Conservation (phyloP, 2,329 filamentous ascomycete species). For the Diplodia intermedia region DNA sequence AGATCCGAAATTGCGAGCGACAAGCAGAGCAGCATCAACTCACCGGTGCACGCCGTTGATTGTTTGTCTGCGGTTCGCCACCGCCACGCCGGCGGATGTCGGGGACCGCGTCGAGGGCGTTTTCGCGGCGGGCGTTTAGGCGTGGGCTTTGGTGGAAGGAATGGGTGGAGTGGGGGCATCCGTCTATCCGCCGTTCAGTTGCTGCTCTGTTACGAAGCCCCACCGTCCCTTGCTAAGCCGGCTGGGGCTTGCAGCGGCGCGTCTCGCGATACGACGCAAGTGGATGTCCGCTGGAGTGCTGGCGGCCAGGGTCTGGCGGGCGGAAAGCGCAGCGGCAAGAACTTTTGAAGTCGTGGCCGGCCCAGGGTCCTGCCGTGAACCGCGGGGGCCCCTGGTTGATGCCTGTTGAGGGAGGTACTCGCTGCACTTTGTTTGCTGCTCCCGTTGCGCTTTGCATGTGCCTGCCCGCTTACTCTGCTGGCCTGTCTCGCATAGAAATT, state of each 20-base stretch:
- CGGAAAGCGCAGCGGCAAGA: neutral
- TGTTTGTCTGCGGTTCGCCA: neutral
- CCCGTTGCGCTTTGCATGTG: conserved; percentile 2
- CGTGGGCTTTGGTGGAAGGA: too few species aligned
- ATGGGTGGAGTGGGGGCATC: neutral
- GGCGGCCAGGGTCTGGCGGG: neutral
- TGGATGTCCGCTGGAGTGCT: neutral
- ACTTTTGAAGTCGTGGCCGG: conserved; percentile 13
- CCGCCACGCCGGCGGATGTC: conserved; percentile 3
- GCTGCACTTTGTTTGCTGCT: neutral
- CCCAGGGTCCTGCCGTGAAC: neutral
- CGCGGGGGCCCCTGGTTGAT: too few species aligned
- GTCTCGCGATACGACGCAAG: neutral
- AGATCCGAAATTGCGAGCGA: neutral
- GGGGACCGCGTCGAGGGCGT: neutral
- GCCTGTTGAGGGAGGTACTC: neutral
- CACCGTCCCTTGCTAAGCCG: neutral
- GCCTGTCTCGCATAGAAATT: too few species aligned
- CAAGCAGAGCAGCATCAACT: neutral
- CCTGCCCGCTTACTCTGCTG: neutral
- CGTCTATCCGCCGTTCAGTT: neutral
- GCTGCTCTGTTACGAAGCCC: too few species aligned
- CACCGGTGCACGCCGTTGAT: neutral
- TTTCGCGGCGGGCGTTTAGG: neutral
- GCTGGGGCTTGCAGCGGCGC: neutral